Evolutionary conservation across 768 basidiomycete species (phyloP).

Genomic region (Tylopilus sp.): DNA sequence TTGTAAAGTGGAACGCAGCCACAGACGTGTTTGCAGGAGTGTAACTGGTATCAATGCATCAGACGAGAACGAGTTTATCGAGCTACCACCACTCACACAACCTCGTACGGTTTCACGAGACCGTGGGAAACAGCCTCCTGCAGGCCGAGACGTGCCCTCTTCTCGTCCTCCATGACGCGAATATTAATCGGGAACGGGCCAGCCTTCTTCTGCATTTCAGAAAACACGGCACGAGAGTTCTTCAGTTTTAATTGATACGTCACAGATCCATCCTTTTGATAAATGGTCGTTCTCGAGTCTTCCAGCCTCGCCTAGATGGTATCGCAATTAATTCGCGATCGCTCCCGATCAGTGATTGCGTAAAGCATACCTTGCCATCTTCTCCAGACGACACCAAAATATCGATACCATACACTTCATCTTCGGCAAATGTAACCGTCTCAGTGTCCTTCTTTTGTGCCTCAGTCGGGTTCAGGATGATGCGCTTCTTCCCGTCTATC

Average conservation of each 20-base stretch:
- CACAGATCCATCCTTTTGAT: slow-evolving; percentile 80
- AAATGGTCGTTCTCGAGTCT: slow-evolving; percentile 89
- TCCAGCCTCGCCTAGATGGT: slow-evolving; percentile 78
- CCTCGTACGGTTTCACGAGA: slow-evolving; percentile 92
- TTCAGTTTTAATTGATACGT: slow-evolving; percentile 98
- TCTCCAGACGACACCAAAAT: slow-evolving; percentile 83
- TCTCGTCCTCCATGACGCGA: slow-evolving; percentile 92
- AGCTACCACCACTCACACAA: slow-evolving; percentile 57
- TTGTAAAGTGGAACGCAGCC: slow-evolving; percentile 96
- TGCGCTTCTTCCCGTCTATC: slow-evolving; percentile 94
- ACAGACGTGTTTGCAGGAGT: slow-evolving; percentile 82
- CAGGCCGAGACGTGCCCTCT: slow-evolving; percentile 90
- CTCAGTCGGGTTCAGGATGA: slow-evolving; percentile 87
- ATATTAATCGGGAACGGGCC: slow-evolving; percentile 98
- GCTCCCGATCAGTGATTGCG: not conserved
- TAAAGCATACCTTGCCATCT: slow-evolving; percentile 74
- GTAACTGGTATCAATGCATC: slow-evolving; percentile 44
- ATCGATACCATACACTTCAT: slow-evolving; percentile 94
- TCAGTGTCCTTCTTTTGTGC: slow-evolving; percentile 85
- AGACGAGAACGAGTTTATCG: not conserved
- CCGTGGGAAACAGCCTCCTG: slow-evolving; percentile 95
- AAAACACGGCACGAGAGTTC: slow-evolving; percentile 93
- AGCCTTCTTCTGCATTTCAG: slow-evolving; percentile 97
- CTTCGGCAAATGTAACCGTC: slow-evolving; percentile 80
- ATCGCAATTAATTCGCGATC: not conserved